These are phyloP conservation scores for Cladophialophora bantiana DNA, from an alignment of 2,329 filamentous ascomycete genomes.

Conservation along the genomic window DNA sequence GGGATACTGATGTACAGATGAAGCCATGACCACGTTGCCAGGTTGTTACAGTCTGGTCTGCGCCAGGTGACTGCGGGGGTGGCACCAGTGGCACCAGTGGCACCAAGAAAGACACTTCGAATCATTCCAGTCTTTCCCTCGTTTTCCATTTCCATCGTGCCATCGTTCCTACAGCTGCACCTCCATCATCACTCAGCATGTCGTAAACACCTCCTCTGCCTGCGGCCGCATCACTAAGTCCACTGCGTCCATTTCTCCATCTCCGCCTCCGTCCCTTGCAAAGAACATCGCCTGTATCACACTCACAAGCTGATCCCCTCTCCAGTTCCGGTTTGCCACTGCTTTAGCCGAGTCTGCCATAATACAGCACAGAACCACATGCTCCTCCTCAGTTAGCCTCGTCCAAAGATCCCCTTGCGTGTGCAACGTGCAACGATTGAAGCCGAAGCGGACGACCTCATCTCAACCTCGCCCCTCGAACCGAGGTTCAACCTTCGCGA, in stretches of 20 bases:
- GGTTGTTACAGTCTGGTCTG: neutral
- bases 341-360: constrained; percentile 2
- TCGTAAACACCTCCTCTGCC: constrained; percentile 4
- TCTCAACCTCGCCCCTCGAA: neutral
- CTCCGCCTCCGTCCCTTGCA: neutral
- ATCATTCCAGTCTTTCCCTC: neutral
- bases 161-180: neutral
- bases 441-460: constrained; percentile 10
- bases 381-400: constrained; percentile 21
- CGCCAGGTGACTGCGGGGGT: neutral
- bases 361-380: constrained; percentile 11
- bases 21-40: neutral
- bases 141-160: neutral
- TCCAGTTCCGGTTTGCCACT: constrained; percentile 11
- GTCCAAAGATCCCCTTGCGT: neutral
- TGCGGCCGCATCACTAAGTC: neutral
- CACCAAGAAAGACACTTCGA: neutral
- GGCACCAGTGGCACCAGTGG: neutral
- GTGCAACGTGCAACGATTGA: neutral
- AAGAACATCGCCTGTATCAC: neutral
- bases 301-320: neutral
- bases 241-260: neutral
- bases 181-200: constrained; percentile 6
- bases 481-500: constrained; percentile 20
- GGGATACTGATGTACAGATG: neutral